A percentile compares a stretch with the other conserved stretches of the same genome.
These are phyloP conservation scores for Epichloe sibirici DNA, from an alignment of 2,329 filamentous ascomycete genomes.

Conservation along the genomic window DNA sequence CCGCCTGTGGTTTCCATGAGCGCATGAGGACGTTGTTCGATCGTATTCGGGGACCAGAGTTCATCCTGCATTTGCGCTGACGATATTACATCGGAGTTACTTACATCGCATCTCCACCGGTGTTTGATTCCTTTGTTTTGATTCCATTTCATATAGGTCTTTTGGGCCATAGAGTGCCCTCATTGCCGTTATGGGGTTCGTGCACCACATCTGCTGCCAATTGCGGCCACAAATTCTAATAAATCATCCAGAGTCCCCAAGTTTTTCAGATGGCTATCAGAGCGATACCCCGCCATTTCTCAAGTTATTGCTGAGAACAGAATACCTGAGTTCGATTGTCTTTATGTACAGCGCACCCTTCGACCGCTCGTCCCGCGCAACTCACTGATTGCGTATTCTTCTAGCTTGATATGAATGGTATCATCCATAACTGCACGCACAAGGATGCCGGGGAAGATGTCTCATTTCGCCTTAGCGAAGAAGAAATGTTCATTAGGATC, in stretches of 20 bases:
- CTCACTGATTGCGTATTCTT: constrained; percentile 11
- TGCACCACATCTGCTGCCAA: neutral
- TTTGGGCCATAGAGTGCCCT: constrained; percentile 1
- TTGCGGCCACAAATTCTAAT: neutral
- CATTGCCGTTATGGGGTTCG: constrained; percentile 18
- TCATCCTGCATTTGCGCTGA: neutral
- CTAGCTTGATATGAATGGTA: constrained; percentile 93
- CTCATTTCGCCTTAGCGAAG: constrained; percentile 85
- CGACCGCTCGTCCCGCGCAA: neutral
- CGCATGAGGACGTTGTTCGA: neutral
- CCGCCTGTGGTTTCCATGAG: neutral
- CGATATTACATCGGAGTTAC: neutral
- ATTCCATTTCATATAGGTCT: neutral
- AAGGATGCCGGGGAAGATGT: constrained; percentile 81
- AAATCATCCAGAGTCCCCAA: constrained; percentile 51
- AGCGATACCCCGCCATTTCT: constrained; percentile 96
- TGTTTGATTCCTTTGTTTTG: neutral
- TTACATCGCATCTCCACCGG: too few species aligned
- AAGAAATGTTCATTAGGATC: constrained; percentile 99
- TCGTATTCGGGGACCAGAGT: neutral
- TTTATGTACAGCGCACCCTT: constrained; percentile 51
- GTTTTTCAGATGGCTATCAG: constrained; percentile 98
- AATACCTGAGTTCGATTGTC: constrained; percentile 96
- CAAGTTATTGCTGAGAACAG: constrained; percentile 97
- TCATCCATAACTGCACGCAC: constrained; percentile 99